Conservation (phyloP, 2,329 filamentous ascomycete genomes). For the Hyphodiscus sp. region DNA sequence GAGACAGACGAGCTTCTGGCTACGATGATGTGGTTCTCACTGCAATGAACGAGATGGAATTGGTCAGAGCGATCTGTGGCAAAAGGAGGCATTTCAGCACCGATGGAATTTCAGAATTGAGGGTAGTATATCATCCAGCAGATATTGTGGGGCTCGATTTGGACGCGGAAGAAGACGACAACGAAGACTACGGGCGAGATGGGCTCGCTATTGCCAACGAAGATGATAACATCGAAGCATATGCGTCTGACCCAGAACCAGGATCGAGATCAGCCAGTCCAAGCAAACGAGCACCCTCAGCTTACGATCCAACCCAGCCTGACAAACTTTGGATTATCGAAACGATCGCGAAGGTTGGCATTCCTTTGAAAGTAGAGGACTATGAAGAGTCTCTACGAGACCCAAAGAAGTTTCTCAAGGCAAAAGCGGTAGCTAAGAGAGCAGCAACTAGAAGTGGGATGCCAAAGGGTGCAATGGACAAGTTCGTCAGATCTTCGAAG, state of each 20-base stretch:
- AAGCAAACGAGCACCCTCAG: conserved; percentile 32
- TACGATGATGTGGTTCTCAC: conserved; percentile 31
- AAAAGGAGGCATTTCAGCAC: conserved; percentile 65
- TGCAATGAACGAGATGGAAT: conserved; percentile 40
- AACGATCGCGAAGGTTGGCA: conserved; percentile 54
- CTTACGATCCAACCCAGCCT: conserved; percentile 59
- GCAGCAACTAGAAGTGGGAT: conserved; percentile 19
- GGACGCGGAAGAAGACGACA: conserved; percentile 57
- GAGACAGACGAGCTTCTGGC: conserved; percentile 33
- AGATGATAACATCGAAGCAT: conserved; percentile 52
- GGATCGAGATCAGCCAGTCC: conserved; percentile 21
- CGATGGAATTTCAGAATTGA: conserved; percentile 69
- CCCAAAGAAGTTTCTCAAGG: conserved; percentile 20
- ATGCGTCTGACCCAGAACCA: conserved; percentile 21
- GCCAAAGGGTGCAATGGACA: conserved; percentile 30
- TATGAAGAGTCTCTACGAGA: conserved; percentile 46
- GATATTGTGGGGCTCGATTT: conserved; percentile 75
- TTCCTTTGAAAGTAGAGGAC: conserved; percentile 57
- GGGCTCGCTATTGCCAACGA: conserved; percentile 52
- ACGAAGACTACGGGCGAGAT: conserved; percentile 38
- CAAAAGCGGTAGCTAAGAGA: conserved; percentile 22
- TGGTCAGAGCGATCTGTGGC: conserved; percentile 62
- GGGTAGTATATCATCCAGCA: conserved; percentile 70
- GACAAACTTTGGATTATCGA: conserved; percentile 66
- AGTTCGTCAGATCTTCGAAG: conserved; percentile 29